These are phyloP conservation scores for Corrigiola litoralis DNA, from an alignment of 179 eudicot genomes.

Conservation along the genomic window DNA sequence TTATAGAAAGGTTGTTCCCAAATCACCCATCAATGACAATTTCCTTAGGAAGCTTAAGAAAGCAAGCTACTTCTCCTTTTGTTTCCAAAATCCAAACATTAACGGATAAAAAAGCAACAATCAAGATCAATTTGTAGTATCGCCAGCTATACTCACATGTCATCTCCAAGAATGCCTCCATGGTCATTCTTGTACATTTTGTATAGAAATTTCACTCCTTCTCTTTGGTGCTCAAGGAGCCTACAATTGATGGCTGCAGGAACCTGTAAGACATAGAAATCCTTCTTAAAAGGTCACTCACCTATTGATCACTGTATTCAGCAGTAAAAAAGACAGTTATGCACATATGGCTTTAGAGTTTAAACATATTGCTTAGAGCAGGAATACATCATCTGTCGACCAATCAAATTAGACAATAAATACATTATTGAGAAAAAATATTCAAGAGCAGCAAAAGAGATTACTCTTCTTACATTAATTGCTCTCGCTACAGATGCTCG, in stretches of 20 bases:
- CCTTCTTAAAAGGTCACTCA: background rate
- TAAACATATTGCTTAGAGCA: too few relatives aligned
- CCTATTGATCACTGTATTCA: background rate
- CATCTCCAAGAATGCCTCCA: slow-evolving; percentile 98
- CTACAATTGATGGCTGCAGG: slow-evolving; percentile 95
- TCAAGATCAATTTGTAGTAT: background rate
- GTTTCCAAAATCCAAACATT: background rate
- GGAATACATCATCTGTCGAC: background rate
- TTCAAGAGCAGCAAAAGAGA: too few relatives aligned
- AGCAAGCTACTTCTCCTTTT: too few relatives aligned
- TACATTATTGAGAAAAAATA: too few relatives aligned
- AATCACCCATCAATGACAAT: too few relatives aligned
- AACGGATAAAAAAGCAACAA: background rate
- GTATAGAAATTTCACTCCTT: slow-evolving; percentile 77
- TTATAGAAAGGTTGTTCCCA: too few relatives aligned
- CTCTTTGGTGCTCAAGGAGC: slow-evolving; percentile 85
- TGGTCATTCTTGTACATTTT: slow-evolving; percentile 73
- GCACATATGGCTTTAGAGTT: background rate
- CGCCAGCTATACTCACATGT: slow-evolving; percentile 59
- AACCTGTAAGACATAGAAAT: slow-evolving; percentile 41
- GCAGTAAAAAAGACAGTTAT: background rate
- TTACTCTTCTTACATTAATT: too few relatives aligned
- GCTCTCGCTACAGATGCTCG: too few relatives aligned
- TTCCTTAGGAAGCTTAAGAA: too few relatives aligned
- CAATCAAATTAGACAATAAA: too few relatives aligned